Conservation (phyloP, 352 stramenopile genomes). For the Thalassiosira delicatula region DNA sequence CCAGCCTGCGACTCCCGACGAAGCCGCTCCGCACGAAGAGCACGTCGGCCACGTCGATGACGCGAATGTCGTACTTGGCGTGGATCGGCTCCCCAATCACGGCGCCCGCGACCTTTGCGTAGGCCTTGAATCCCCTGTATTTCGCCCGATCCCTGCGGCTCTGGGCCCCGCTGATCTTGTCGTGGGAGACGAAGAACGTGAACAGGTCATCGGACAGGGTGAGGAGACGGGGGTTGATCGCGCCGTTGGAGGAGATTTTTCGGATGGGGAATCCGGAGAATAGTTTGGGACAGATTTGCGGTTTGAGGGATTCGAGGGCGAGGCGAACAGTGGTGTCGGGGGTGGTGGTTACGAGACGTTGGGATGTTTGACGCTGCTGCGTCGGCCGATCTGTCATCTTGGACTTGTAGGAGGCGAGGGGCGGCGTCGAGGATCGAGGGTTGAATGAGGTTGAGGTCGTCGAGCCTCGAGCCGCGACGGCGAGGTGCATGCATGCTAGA, state of each 20-base stretch:
- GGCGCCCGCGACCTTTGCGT: constrained; percentile 11
- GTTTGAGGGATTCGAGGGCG: constrained; percentile 28
- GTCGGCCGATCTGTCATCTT: too few relatives aligned
- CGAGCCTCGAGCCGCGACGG: too few relatives aligned
- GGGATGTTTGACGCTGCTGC: constrained; percentile 2
- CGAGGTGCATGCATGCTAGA: too few relatives aligned
- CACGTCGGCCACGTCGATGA: constrained; percentile 56
- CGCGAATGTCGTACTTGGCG: constrained; percentile 26
- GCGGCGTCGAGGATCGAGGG: too few relatives aligned
- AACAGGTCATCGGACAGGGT: constrained; percentile 54
- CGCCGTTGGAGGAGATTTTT: constrained; percentile 46
- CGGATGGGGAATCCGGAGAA: constrained; percentile 40
- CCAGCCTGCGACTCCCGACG: constrained; percentile 53
- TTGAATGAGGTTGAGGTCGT: too few relatives aligned
- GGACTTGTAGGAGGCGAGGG: too few relatives aligned
- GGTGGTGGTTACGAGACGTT: constrained; percentile 27
- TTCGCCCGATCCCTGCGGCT: constrained; percentile 19
- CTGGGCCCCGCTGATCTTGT: constrained; percentile 21
- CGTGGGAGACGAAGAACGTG: constrained; percentile 46
- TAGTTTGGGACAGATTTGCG: constrained; percentile 32
- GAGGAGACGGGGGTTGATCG: constrained; percentile 31
- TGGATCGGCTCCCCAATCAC: constrained; percentile 19
- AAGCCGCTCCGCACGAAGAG: constrained; percentile 50
- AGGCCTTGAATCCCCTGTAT: constrained; percentile 33
- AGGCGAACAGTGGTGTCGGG: constrained; percentile 17